Conservation (phyloP, 257 asterid species). For the Lantana camara region DNA sequence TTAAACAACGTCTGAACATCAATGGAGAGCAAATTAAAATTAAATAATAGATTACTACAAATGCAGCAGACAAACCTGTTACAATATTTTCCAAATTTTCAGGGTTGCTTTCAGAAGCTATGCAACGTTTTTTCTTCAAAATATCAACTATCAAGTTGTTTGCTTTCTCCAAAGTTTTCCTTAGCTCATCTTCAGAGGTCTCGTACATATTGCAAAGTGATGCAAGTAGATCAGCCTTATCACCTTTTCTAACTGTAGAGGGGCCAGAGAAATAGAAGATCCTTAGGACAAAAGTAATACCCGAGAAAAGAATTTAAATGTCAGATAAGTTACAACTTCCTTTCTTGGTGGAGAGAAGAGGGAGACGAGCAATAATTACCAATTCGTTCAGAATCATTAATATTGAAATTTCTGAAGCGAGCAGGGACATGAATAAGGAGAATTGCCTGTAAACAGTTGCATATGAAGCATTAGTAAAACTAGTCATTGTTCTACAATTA, state of each 20-base stretch:
- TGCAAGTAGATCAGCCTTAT: conserved; percentile 71
- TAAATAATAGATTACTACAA: conserved; percentile 12
- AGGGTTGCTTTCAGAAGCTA: conserved; percentile 62
- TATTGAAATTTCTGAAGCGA: conserved; percentile 60
- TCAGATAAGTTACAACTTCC: background rate
- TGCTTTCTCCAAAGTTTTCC: conserved; percentile 63
- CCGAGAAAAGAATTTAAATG: conserved; percentile 2
- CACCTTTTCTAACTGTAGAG: conserved; percentile 73
- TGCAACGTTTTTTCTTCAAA: conserved; percentile 57
- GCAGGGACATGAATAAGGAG: conserved; percentile 79
- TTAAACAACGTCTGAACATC: conserved; percentile 5
- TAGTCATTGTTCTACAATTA: conserved; percentile 6
- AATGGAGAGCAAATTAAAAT: conserved; percentile 4
- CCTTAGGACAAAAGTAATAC: conserved; percentile 13
- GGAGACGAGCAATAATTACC: conserved; percentile 47
- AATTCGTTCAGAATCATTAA: conserved; percentile 64
- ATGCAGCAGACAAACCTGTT: conserved; percentile 51
- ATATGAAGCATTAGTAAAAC: conserved; percentile 29
- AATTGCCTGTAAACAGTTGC: conserved; percentile 65
- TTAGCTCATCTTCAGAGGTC: conserved; percentile 82
- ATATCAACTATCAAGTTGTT: conserved; percentile 60
- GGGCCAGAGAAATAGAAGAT: conserved; percentile 19
- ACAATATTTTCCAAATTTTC: conserved; percentile 60
- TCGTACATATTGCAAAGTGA: conserved; percentile 77
- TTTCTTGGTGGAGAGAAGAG: background rate